A percentile compares a stretch with the other conserved stretches of the same genome.
Evolutionary conservation across 768 basidiomycete species (phyloP).

Genomic region (Termitomyces sp.): DNA sequence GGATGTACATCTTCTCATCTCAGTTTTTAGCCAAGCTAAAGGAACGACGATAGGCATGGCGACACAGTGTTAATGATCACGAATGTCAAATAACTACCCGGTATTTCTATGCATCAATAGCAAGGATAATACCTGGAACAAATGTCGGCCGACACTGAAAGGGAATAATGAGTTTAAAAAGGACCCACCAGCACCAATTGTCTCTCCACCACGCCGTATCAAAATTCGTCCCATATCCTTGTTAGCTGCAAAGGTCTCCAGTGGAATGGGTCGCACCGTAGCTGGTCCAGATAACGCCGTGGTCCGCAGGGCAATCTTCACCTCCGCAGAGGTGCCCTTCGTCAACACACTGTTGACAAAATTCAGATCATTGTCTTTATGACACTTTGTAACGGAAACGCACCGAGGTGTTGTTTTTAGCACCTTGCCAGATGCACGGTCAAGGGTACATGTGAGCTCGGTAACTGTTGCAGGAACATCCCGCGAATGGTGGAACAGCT

Average conservation of each 20-base stretch:
- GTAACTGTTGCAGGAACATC: constrained; percentile 89
- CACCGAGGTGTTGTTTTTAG: constrained; percentile 82
- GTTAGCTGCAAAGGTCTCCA: constrained; percentile 84
- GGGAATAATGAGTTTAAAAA: neutral
- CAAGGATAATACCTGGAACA: constrained; percentile 1
- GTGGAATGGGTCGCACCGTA: constrained; percentile 62
- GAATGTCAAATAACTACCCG: too few species aligned
- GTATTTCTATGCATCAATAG: neutral
- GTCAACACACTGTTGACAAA: constrained; percentile 63
- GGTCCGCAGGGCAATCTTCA: constrained; percentile 75
- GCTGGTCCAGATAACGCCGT: constrained; percentile 47
- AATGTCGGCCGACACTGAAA: neutral
- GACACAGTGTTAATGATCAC: too few species aligned
- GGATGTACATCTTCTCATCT: too few species aligned
- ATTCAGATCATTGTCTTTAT: neutral
- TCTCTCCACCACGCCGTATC: constrained; percentile 87
- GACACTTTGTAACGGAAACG: constrained; percentile 12
- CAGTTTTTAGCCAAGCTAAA: too few species aligned
- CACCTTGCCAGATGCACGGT: constrained; percentile 72
- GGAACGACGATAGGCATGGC: too few species aligned
- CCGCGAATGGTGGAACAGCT: constrained; percentile 91
- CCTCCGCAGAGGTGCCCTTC: constrained; percentile 83
- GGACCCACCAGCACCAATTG: constrained; percentile 83
- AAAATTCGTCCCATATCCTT: constrained; percentile 97
- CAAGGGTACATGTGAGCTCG: constrained; percentile 75